Evolutionary conservation across 306 rosid species (phyloP).

Genomic region (Sindora glabra): DNA sequence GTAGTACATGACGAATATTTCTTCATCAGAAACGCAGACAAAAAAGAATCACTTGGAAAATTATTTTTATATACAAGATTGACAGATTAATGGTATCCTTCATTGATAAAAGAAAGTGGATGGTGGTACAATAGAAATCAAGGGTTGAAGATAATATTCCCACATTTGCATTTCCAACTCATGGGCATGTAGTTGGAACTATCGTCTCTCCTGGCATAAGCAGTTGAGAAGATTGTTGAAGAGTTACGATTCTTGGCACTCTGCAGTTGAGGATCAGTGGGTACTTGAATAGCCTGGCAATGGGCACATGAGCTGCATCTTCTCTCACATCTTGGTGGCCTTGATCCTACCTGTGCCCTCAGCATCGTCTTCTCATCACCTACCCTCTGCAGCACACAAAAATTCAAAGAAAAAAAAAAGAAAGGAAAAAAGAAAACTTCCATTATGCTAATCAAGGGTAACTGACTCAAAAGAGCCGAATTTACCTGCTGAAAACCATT

Average conservation of each 20-base stretch:
- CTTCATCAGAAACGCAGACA: too few species aligned
- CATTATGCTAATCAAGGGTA: too few species aligned
- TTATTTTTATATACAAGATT: conserved; percentile 23
- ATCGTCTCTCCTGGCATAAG: conserved; percentile 42
- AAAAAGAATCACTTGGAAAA: too few species aligned
- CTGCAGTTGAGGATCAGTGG: conserved; percentile 44
- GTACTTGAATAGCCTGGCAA: conserved; percentile 52
- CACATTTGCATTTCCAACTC: conserved; percentile 99
- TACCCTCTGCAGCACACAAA: conserved; percentile 22
- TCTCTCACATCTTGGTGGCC: conserved; percentile 87
- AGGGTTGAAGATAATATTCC: conserved; percentile 69
- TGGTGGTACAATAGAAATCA: conserved; percentile 16
- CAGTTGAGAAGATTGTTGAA: conserved; percentile 24
- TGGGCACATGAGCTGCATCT: conserved; percentile 67
- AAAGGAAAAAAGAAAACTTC: not conserved
- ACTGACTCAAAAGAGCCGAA: too few species aligned
- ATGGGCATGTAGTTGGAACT: conserved; percentile 82
- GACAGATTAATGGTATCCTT: conserved; percentile 11
- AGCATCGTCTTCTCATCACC: conserved; percentile 37
- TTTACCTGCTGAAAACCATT: conserved; percentile 37
- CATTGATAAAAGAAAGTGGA: too few species aligned
- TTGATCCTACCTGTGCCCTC: conserved; percentile 70
- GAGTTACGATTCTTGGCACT: conserved; percentile 28
- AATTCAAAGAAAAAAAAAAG: not conserved
- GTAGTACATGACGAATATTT: not conserved